Conservation (phyloP, 257 asterid genomes). For the Scutellaria baicalensis region DNA sequence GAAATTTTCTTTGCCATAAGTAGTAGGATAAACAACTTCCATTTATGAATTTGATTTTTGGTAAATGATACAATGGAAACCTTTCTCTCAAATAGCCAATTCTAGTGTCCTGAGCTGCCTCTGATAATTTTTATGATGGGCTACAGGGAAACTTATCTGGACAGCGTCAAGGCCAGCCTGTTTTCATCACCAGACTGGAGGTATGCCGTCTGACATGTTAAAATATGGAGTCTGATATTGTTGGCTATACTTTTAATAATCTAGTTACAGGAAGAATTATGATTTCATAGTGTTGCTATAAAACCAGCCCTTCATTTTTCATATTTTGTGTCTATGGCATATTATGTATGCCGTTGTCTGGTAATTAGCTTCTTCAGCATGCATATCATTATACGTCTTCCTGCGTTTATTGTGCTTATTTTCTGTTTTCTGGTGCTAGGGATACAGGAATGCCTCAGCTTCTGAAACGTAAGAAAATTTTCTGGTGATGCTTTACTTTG, state of each 20-base stretch:
- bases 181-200: conserved; percentile 75
- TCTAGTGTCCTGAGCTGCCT: background rate
- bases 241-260: background rate
- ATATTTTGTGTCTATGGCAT: background rate
- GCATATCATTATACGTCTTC: background rate
- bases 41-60: background rate
- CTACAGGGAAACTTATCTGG: conserved; percentile 80
- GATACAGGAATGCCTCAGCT: conserved; percentile 82
- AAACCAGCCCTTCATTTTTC: background rate
- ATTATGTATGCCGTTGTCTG: background rate
- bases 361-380: background rate
- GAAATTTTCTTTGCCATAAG: background rate
- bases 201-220: conserved; percentile 27
- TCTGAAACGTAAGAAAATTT: conserved; percentile 66
- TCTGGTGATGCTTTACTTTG: conserved; percentile 15
- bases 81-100: background rate
- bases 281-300: background rate
- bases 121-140: conserved; percentile 7
- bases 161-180: conserved; percentile 79
- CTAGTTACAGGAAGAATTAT: background rate
- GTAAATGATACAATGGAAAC: background rate
- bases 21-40: background rate
- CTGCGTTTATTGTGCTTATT: conserved; percentile 8
- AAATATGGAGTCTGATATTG: background rate
- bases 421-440: conserved; percentile 40